Evolutionary conservation across 371 early-diverging fungal species (phyloP), one percentile per base, ranked within the genome.

Genomic region (Apophysomyces sp.): DNA sequence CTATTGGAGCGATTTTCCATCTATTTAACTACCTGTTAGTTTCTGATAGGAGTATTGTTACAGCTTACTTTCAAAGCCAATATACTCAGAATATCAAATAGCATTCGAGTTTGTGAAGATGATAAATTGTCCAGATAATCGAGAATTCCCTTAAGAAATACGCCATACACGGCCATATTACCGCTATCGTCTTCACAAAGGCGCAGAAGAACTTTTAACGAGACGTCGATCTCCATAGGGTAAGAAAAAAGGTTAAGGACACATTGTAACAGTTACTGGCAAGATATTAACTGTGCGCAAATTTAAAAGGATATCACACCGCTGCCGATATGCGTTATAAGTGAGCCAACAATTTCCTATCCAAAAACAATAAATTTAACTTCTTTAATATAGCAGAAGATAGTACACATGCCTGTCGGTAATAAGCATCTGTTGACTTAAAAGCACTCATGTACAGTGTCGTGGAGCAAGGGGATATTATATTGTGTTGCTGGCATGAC

Each of bases 281-380:
- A n/a, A n/a, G n/a, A n/a, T n/a, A n/a, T n/a, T n/a, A n/a, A n/a
- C n/a, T n/a, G n/a, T n/a, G n/a, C n/a, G n/a, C n/a, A 13, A n/a
- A 37, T 13, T 13, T 60, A 68, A 71, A 73, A 73, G 73, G 73
- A 73, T 71, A 67, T 69, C n/a, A 83, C 79, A 7, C 92, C 92
- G 60, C 92, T 91, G 32, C 93, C 94, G 51, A 93, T 86, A 62
- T 93, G 92, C n/a, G 89, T 89, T 0, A 92, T 89, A 29, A 93
- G 68, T 2, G 87, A 85, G 6, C 87, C 92, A 30, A 92, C 72
- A 27, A 91, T 87, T 73, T 93, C 94, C 79, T 77, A 63, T 34
- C 7, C 40, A 18, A 29, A n/a, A 57, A 24, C 24, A 37, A 28
- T 27, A 55, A n/a, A 18, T 1, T 16, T 21, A 15, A 12, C 11